phyloP scores from a whole-genome alignment of 139 green algal species.

The Edaphochlamys debaryana region DNA sequence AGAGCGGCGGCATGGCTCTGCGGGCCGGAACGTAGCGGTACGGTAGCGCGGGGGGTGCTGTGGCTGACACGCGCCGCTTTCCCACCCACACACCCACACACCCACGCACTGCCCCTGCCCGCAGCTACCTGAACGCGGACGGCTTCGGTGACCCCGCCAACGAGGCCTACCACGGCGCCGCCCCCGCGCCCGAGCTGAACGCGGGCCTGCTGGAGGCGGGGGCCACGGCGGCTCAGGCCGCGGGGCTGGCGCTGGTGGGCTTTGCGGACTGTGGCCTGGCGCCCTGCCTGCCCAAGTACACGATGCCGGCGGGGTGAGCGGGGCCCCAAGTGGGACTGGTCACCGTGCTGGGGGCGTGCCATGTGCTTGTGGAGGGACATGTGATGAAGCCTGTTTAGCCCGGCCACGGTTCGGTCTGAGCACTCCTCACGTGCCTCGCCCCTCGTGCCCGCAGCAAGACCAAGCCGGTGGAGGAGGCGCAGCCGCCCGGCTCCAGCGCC shows the following conservation, averaged over 20 bases:
- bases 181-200: background rate
- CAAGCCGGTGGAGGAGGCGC: conserved; percentile 35
- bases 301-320: conserved; percentile 10
- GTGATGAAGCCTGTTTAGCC: too few relatives aligned
- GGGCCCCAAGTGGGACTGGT: too few relatives aligned
- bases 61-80: too few relatives aligned
- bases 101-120: too few relatives aligned
- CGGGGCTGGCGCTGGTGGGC: background rate
- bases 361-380: too few relatives aligned
- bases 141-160: conserved; percentile 25
- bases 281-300: conserved; percentile 20
- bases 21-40: too few relatives aligned
- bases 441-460: background rate
- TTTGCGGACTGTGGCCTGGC: background rate
- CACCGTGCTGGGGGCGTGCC: too few relatives aligned
- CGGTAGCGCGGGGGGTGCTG: too few relatives aligned
- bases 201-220: conserved; percentile 8
- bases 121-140: conserved; percentile 34
- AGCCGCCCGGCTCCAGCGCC: background rate
- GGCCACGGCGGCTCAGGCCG: background rate
- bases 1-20: too few relatives aligned
- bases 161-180: conserved; percentile 37
- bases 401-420: too few relatives aligned
- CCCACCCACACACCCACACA: too few relatives aligned
- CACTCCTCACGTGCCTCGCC: too few relatives aligned